phyloP scores from a whole-genome alignment of 208 protist genomes.

The Leishmania tarentolae region DNA sequence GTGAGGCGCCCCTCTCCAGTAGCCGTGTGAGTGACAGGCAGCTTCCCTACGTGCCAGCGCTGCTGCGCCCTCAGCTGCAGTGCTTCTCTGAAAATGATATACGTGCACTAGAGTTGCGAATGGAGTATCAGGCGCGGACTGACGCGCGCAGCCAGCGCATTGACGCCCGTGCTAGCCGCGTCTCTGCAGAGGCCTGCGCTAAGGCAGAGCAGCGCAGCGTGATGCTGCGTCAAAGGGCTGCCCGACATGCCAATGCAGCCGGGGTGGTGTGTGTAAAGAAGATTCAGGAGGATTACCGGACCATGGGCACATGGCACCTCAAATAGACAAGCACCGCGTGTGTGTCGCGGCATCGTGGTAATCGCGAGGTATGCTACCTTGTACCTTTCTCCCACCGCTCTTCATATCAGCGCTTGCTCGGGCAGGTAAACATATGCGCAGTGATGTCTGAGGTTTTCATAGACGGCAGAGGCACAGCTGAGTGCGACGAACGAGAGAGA shows the following conservation, averaged over 20 bases:
- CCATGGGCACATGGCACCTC: slow-evolving; percentile 12
- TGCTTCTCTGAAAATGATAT: slow-evolving; percentile 39
- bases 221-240: slow-evolving; percentile 15
- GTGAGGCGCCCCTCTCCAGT: slow-evolving; percentile 14
- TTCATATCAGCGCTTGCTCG: background rate
- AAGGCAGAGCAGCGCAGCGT: slow-evolving; percentile 14
- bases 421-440: background rate
- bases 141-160: slow-evolving; percentile 27
- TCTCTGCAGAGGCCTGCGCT: slow-evolving; percentile 12
- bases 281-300: slow-evolving; percentile 33
- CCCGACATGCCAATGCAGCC: slow-evolving; percentile 21
- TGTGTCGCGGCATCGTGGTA: background rate
- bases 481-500: background rate
- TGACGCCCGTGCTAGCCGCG: slow-evolving; percentile 28
- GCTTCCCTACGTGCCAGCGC: slow-evolving; percentile 34
- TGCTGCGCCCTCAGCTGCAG: slow-evolving; percentile 50
- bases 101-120: slow-evolving; percentile 41
- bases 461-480: background rate
- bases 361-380: background rate
- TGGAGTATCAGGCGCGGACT: slow-evolving; percentile 21
- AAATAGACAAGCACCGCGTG: background rate
- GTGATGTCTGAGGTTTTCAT: background rate
- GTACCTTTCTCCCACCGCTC: background rate
- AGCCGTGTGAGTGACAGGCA: background rate
- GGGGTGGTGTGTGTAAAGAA: slow-evolving; percentile 18